Evolutionary conservation across 345 rosid species (phyloP), one percentile per base, ranked within the genome.

Genomic region (Eutrema japonicum): DNA sequence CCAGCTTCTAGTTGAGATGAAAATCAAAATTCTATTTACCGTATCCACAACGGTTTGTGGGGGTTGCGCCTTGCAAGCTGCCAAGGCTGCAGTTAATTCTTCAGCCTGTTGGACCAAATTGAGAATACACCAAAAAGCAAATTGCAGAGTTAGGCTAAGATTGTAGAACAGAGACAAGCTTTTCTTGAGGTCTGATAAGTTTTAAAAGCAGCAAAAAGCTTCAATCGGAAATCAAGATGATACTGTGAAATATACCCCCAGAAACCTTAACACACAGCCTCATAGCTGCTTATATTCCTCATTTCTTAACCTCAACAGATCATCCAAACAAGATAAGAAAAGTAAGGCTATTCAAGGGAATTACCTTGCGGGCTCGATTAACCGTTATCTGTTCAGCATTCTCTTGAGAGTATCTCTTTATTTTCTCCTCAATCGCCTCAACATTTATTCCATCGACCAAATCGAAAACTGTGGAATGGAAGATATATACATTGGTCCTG

Each of bases 341-440:
- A 33, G 55, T 7, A 64, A 26, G 12, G 45, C 47, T 13, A 33
- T 12, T 37, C 54, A 10, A 51, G 43, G 60, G 4, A 7, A 37
- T 36, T 77, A 96, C 99, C 96, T 90, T 96, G 13, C 82, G 82
- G 13, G 98, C 96, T 62, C 88, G 89, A 80, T 88, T 96, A 40
- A 89, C 78, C 87, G 86, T 88, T 56, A 96, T 96, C 66, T 78
- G 97, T 74, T 90, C 97, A 29, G 95, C 93, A 83, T 92, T 96
- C 77, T 92, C 96, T 71, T 83, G 73, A 79, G 91, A 87, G 73
- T 92, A 92, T 51, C 77, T 68, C 26, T 81, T 80, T 61, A 96
- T 90, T 76, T 84, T 87, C 60, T 84, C 97, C 76, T 90, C 98
- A 43, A 89, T 85, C 16, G 82, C 86, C 43, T 85, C 84, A 58